These are phyloP conservation scores for Russula dissimulans DNA, from an alignment of 768 basidiomycete genomes.

Conservation along the genomic window DNA sequence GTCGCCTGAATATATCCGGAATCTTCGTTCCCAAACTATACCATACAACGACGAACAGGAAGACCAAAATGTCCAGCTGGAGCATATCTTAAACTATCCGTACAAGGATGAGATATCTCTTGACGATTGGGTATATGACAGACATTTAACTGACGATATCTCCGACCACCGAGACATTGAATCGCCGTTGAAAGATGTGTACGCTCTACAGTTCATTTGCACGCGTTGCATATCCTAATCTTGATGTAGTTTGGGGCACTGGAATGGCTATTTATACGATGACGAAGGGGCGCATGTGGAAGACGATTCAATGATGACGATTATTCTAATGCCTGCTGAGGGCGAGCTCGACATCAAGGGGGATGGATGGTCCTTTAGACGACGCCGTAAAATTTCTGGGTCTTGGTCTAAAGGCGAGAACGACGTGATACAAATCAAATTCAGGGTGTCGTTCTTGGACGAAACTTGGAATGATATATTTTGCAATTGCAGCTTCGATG, in stretches of 20 bases:
- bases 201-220: neutral
- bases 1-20: slow-evolving; percentile 2
- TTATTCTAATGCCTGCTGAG: slow-evolving; percentile 2
- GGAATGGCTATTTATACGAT: slow-evolving; percentile 14
- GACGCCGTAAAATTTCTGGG: slow-evolving; percentile 13
- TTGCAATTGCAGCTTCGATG: neutral
- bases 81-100: slow-evolving; percentile 1
- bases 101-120: slow-evolving; percentile 4
- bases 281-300: neutral
- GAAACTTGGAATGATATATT: neutral
- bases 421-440: slow-evolving; percentile 7
- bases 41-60: slow-evolving; percentile 3
- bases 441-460: slow-evolving; percentile 13
- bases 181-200: slow-evolving; percentile 6
- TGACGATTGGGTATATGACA: slow-evolving; percentile 8
- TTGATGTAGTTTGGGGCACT: slow-evolving; percentile 4
- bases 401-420: slow-evolving; percentile 13
- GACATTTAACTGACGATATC: neutral
- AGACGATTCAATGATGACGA: slow-evolving; percentile 9
- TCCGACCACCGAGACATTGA: neutral
- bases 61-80: slow-evolving; percentile 2
- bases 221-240: neutral
- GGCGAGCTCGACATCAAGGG: slow-evolving; percentile 5
- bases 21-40: neutral
- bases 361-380: neutral